phyloP scores from a whole-genome alignment of 129 eudicot species.

The Flaveria brownii region DNA sequence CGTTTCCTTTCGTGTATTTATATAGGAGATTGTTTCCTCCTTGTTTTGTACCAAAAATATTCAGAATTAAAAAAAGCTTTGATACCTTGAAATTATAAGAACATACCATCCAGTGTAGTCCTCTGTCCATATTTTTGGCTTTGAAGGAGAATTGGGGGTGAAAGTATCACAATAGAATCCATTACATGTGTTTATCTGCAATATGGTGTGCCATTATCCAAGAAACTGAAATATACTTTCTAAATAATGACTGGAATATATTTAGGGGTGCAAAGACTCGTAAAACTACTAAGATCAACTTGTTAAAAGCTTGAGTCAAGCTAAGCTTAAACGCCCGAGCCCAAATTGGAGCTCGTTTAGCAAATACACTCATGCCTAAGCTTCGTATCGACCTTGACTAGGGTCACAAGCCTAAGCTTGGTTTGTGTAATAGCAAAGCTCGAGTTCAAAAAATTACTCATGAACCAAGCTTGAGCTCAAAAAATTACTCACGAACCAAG shows the following conservation, averaged over 20 bases:
- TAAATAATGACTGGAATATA: not conserved
- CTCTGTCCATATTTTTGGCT: conserved; percentile 88
- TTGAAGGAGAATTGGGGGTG: conserved; percentile 64
- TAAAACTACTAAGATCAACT: not conserved
- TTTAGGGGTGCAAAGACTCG: not conserved
- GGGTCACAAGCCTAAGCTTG: not conserved
- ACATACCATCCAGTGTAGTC: conserved; percentile 78
- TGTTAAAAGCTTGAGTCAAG: not conserved
- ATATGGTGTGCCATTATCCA: conserved; percentile 9
- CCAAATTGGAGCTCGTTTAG: not conserved
- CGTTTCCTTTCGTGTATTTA: too few relatives aligned
- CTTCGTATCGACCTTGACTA: not conserved
- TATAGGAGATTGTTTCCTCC: too few relatives aligned
- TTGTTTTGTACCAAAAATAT: too few relatives aligned
- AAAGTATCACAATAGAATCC: conserved; percentile 77
- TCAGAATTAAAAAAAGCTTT: too few relatives aligned
- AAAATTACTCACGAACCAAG: not conserved
- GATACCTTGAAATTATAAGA: too few relatives aligned
- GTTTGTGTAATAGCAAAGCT: not conserved
- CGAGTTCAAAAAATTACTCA: not conserved
- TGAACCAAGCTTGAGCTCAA: not conserved
- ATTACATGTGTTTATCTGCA: conserved; percentile 85
- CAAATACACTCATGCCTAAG: not conserved
- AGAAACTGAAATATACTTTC: conserved; percentile 4
- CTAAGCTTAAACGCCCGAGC: not conserved